These are phyloP conservation scores for Teratosphaeria gauchensis DNA, from an alignment of 2,329 filamentous ascomycete genomes.

Conservation along the genomic window DNA sequence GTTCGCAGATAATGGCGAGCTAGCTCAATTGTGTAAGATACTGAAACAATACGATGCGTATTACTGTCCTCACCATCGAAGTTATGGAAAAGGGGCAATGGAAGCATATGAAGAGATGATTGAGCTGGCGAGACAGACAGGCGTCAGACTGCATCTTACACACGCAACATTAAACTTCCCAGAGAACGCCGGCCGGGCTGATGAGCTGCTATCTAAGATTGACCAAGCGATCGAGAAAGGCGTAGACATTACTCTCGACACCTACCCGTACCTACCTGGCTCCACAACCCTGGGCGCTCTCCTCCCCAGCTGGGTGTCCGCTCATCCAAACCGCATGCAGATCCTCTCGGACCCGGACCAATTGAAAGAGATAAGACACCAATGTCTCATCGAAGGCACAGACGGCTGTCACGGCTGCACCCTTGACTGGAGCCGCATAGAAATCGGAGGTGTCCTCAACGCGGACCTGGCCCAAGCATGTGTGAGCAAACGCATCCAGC, in stretches of 20 bases:
- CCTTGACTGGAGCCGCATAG: conserved; percentile 18
- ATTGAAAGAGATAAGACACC: conserved; percentile 14
- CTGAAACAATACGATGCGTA: conserved; percentile 18
- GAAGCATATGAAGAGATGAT: conserved; percentile 21
- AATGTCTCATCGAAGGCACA: conserved; percentile 15
- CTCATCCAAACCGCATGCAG: conserved; percentile 12
- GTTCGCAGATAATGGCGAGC: conserved; percentile 17
- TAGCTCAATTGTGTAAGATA: conserved; percentile 16
- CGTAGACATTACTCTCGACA: conserved; percentile 17
- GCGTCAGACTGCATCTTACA: conserved; percentile 19
- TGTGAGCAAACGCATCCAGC: conserved; percentile 19
- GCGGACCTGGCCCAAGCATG: conserved; percentile 8
- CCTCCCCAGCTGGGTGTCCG: conserved; percentile 17
- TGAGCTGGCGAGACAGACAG: conserved; percentile 16
- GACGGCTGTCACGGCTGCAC: conserved; percentile 20
- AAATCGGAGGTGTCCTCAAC: conserved; percentile 19
- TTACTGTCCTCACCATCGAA: conserved; percentile 20
- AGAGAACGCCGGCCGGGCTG: conserved; percentile 18
- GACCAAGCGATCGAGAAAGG: conserved; percentile 16
- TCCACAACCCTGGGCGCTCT: conserved; percentile 17
- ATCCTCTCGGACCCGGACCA: conserved; percentile 13
- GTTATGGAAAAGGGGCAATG: conserved; percentile 19
- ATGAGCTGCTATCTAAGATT: conserved; percentile 19
- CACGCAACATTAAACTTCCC: conserved; percentile 22
- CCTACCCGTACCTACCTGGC: conserved; percentile 21